Base-by-base conservation (phyloP, 202 grass and related monocot species). In the Setaria viridis region DNA sequence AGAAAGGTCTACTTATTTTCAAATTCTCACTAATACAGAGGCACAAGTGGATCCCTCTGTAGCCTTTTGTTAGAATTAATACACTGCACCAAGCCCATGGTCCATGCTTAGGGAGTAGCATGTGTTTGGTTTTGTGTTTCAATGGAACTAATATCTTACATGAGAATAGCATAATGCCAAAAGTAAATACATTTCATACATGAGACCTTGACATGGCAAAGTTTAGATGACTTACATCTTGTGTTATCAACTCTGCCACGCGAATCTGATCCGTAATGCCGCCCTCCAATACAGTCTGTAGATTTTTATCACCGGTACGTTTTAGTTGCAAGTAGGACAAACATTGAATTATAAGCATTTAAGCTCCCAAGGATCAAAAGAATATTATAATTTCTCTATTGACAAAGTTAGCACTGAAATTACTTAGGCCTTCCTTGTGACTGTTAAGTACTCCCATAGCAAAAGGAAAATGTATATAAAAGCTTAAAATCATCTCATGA, bases 181-280 rank as follows among this genome's bases (percentile, higher is more conserved):
- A 41, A 41, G 39, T 41, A 41, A 68, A 57, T 39, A 58, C 42
- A 51, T 45, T 34, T 82, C 30, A 20, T 45, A 68, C n/a, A 51
- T 43, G 67, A 25, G 25, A 74, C 48, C 43, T 84, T 83, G 17
- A 63, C 34, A 77, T 51, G 3, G 55, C 34, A 70, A 80, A 72
- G 69, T 67, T 79, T 63, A 76, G 49, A 89, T 46, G 34, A 59
- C 93, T 91, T 91, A 99, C 97, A 94, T 99, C 97, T 90, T 99
- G 94, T 70, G 78, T 78, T 85, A 99, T 94, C 81, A 99, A 90
- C 87, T 99, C 97, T 72, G 92, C 90, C 79, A 99, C 97, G 17
- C 81, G 94, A 83, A 97, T 94, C 81, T 99, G 97, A 91, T 99
- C 97, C 62, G 92, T 87, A 93, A 99, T 94, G 77, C 87, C 88